Base-by-base conservation (phyloP, 2,329 filamentous ascomycete species). In the Herpomyces periplanetae region DNA sequence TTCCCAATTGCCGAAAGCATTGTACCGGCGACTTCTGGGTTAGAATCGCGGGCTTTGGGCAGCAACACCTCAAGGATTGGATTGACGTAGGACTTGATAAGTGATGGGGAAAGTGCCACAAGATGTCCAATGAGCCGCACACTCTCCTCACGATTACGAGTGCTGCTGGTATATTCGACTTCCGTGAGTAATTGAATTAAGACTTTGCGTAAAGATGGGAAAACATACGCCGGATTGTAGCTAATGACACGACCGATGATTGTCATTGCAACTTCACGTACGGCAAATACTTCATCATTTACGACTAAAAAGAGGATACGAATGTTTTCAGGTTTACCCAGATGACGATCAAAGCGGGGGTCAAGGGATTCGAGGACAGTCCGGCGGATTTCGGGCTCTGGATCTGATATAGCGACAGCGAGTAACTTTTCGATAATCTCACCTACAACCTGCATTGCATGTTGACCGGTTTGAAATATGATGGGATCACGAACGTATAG, bases 291-390 rank as follows among this genome's bases (percentile, higher is more conserved):
- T 33, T 91, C 75, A 30, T 99, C 80, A 28, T 96, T 88, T 8
- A 96, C 50, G 1, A 80, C 75, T 23, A 91, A 61, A 38, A 99
- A 91, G 1, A 96, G 43, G 7, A 73, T 87, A 9, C 84, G 59
- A 18, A 96, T 84, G 32, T 96, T 96, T 36, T 96, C 75, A 1
- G 84, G 73, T 36, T 88, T 85, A 16, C 71, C 71, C n/a, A 99
- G 48, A 34, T 96, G 80, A 17, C 69, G 61, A 34, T 96, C 80
- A 31, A 99, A 99, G 19, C 80, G 65, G 27, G 66, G 58, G 34
- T 91, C 80, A 5, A 99, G 49, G 8, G 80, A 80, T 19, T 61
- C 57, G 10, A 96, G 49, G 3, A 96, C 75, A 0, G 69, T 85
- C 30, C 59, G 52, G 23, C 80, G 59, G 26, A 96, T 99, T 27